Evolutionary conservation across 2,329 filamentous ascomycete species (phyloP), one percentile per base, ranked within the genome.

Genomic region (Aspergillus sp.): DNA sequence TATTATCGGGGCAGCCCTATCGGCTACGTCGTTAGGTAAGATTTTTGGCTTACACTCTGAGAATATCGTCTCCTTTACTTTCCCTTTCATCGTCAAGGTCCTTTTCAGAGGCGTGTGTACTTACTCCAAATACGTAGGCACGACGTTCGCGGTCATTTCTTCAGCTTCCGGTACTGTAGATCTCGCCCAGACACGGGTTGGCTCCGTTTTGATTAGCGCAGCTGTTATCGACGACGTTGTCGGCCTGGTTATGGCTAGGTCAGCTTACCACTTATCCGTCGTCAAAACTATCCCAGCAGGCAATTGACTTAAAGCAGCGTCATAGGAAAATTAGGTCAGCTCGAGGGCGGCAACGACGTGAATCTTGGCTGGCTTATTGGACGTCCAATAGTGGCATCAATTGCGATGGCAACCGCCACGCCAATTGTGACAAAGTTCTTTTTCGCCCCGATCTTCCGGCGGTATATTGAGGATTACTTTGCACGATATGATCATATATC

Each of bases 221-320:
- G 80, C 79, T 8, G 76, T 81, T 19, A 78, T 82, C 30, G 79
- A 81, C 64, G 79, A 82, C 66, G 77, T 81, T 1, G 74, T 76
- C 1, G 79, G 78, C 2, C 73, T 81, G 10, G 75, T 81, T 54
- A 77, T 71, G 58, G 58, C 65, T 1, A 72, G 70, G 70, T 71
- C 17, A 27, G 42, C 51, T n/a, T 39, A 39, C 5, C 36, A 54
- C 5, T 27, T 27, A 8, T 11, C 11, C 10, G 8, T 19, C 1
- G 11, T 49, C n/a, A n/a, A n/a, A 27, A 27, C 5, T 27, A 27
- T 7, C 25, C 25, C 25, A 27, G 25, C 25, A 27, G 25, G 25
- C 25, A 7, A 27, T 7, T 27, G 25, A 27, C 25, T 27, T 27
- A 27, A 27, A 27, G 25, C 25, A 27, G 71, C 59, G 68, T 80